Evolutionary conservation across 306 rosid genomes (phyloP).

Genomic region (Quercus variabilis): DNA sequence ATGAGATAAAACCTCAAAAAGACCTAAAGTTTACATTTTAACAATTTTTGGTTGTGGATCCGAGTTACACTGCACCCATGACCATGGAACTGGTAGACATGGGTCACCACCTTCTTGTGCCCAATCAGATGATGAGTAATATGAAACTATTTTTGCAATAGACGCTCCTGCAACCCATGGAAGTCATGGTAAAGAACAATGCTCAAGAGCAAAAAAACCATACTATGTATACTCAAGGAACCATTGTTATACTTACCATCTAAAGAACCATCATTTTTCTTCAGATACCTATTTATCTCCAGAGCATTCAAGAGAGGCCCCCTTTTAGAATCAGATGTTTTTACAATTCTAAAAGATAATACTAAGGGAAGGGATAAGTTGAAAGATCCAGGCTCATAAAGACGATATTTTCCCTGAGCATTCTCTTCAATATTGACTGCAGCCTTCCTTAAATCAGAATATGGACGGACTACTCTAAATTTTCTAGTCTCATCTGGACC

Average conservation of each 20-base stretch:
- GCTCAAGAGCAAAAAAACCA: not conserved
- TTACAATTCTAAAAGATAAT: conserved; percentile 66
- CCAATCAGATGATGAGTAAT: conserved; percentile 66
- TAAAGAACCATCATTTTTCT: conserved; percentile 72
- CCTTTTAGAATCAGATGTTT: conserved; percentile 71
- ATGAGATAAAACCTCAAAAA: conserved; percentile 19
- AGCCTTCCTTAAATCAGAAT: conserved; percentile 63
- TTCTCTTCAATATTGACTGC: conserved; percentile 90
- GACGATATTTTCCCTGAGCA: conserved; percentile 81
- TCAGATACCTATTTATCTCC: conserved; percentile 80
- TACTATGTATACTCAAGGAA: not conserved
- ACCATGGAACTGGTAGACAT: conserved; percentile 93
- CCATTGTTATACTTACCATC: conserved; percentile 55
- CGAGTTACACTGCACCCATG: conserved; percentile 87
- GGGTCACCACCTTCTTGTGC: conserved; percentile 93
- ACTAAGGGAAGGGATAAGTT: conserved; percentile 84
- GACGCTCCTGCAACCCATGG: conserved; percentile 51
- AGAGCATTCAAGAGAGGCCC: conserved; percentile 94
- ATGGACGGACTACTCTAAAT: conserved; percentile 82
- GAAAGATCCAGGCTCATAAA: conserved; percentile 80
- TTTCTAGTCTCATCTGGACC: conserved; percentile 64
- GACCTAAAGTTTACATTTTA: conserved; percentile 57
- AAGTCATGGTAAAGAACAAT: conserved; percentile 19
- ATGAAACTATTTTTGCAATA: conserved; percentile 55
- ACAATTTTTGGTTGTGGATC: conserved; percentile 74